Conservation (phyloP, 2,329 filamentous ascomycete species). For the Tolypocladium paradoxum region DNA sequence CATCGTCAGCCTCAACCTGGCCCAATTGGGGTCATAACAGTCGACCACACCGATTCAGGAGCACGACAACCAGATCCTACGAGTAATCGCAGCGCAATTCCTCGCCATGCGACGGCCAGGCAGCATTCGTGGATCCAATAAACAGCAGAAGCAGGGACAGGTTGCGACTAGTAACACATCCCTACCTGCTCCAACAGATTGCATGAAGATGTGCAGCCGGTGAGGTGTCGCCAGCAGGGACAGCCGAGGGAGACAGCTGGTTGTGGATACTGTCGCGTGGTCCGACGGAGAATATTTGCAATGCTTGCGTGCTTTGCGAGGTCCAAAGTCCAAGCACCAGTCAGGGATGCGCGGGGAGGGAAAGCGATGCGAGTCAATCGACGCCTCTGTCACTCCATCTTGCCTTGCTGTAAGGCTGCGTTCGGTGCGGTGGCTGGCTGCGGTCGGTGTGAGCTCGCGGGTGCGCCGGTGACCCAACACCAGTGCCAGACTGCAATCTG, state of each 20-base stretch:
- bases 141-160: neutral
- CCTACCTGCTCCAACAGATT: neutral
- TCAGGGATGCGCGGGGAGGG: neutral
- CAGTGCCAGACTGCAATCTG: neutral
- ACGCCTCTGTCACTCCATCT: neutral
- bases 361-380: neutral
- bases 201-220: neutral
- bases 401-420: neutral
- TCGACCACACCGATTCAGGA: neutral
- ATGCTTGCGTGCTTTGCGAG: neutral
- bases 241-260: neutral
- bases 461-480: neutral
- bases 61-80: neutral
- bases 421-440: neutral
- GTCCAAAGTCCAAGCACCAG: neutral
- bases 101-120: neutral
- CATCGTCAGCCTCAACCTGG: neutral
- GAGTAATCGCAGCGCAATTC: neutral
- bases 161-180: neutral
- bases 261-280: neutral
- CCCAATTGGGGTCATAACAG: neutral
- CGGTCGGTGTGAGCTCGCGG: neutral
- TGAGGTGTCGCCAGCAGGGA: neutral
- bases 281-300: neutral
- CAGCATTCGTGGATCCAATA: neutral